Conservation (phyloP, 495 filamentous ascomycete species). For the Parathielavia hyrcaniae region DNA sequence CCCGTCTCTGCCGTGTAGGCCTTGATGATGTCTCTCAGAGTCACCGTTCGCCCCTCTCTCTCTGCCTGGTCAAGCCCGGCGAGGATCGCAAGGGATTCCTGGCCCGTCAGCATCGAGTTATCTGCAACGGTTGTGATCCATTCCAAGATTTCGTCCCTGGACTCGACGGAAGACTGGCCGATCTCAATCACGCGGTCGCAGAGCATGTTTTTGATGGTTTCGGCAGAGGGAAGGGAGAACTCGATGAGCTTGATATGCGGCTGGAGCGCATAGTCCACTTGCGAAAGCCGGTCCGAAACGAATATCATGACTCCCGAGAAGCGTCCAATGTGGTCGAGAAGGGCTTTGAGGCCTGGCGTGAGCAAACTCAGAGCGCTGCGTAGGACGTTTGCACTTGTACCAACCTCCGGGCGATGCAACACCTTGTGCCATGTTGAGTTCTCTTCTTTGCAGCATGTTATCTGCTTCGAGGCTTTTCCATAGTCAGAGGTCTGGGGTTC, state of each 20-base stretch:
- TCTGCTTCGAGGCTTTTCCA: not conserved
- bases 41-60: not conserved
- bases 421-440: not conserved
- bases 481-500: not conserved
- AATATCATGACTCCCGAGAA: constrained; percentile 1
- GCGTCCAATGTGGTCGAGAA: not conserved
- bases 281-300: not conserved
- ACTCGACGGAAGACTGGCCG: not conserved
- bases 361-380: not conserved
- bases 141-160: not conserved
- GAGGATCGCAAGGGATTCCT: not conserved
- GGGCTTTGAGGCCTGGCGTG: not conserved
- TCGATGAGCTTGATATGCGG: not conserved
- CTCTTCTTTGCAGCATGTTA: not conserved
- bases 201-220: not conserved
- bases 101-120: not conserved
- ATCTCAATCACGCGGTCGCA: not conserved
- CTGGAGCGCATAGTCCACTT: not conserved
- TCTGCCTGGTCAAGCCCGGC: not conserved
- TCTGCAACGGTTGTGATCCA: not conserved
- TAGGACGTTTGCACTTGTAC: not conserved
- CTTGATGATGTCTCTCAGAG: not conserved
- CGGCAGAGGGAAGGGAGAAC: not conserved
- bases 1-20: not conserved
- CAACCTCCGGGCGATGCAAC: not conserved